phyloP scores from a whole-genome alignment of 116 monocot genomes.

The Cymodocea nodosa region DNA sequence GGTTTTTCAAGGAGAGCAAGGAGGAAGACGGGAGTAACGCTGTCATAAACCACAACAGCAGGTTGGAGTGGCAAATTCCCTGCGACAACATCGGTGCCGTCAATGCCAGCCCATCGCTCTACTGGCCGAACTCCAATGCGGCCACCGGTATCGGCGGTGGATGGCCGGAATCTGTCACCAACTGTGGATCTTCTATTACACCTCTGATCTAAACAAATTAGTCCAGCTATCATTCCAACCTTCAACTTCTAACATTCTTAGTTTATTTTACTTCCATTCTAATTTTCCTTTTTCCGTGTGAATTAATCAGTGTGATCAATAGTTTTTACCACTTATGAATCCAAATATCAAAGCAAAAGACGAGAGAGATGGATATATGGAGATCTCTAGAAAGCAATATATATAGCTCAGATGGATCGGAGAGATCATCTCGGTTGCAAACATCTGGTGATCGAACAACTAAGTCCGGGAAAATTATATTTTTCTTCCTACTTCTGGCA shows the following conservation, averaged over 20 bases:
- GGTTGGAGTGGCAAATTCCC: slow-evolving; percentile 27
- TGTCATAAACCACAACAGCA: neutral
- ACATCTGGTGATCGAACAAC: slow-evolving; percentile 5
- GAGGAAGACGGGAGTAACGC: slow-evolving; percentile 14
- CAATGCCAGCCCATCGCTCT: slow-evolving; percentile 3
- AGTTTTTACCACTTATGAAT: neutral
- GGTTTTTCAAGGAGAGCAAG: slow-evolving; percentile 22
- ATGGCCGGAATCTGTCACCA: slow-evolving; percentile 4
- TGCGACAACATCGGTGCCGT: slow-evolving; percentile 5
- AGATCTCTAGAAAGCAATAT: neutral
- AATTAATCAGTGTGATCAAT: slow-evolving; percentile 4
- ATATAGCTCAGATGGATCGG: slow-evolving; percentile 30
- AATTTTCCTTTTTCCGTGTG: neutral
- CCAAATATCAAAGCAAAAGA: neutral
- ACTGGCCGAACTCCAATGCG: slow-evolving; percentile 15
- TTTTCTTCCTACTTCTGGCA: no score
- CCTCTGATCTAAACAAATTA: slow-evolving; percentile 28
- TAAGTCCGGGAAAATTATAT: neutral
- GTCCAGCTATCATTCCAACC: neutral
- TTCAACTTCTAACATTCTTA: neutral
- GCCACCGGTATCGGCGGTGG: neutral
- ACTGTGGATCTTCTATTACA: slow-evolving; percentile 38
- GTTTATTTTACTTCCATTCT: neutral
- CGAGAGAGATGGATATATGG: neutral
- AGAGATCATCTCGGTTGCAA: slow-evolving; percentile 63